These are phyloP conservation scores for Euphrasia confusa DNA, from an alignment of 257 asterid species.

Conservation along the genomic window DNA sequence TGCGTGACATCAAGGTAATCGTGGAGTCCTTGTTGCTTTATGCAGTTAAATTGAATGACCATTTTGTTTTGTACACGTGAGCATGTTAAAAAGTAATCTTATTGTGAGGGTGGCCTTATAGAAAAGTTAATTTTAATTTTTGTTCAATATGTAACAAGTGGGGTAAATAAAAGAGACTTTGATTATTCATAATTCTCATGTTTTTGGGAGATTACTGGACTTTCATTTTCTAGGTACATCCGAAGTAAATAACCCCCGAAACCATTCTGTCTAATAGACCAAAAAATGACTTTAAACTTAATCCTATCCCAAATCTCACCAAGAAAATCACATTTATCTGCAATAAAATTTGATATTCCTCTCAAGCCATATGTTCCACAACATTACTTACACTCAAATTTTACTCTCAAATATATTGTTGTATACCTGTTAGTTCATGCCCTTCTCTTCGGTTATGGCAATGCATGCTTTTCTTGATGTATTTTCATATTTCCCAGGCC, in stretches of 20 bases:
- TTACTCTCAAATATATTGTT: slow-evolving; percentile 17
- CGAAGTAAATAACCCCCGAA: no score
- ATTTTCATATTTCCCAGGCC: slow-evolving; percentile 54
- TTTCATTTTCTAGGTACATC: neutral
- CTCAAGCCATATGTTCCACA: no score
- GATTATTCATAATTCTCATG: slow-evolving; percentile 9
- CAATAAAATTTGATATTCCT: no score
- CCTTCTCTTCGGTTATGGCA: slow-evolving; percentile 19
- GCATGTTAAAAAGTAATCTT: slow-evolving; percentile 7
- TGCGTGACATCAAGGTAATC: slow-evolving; percentile 90
- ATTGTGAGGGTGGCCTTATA: neutral
- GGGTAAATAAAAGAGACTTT: slow-evolving; percentile 4
- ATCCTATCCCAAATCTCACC: no score
- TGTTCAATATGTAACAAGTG: neutral
- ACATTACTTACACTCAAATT: neutral
- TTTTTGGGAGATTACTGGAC: slow-evolving; percentile 17
- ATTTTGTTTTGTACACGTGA: slow-evolving; percentile 7
- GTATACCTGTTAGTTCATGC: slow-evolving; percentile 19
- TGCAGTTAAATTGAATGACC: slow-evolving; percentile 11
- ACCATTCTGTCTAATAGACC: no score
- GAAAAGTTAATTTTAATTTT: neutral
- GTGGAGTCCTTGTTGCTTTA: slow-evolving; percentile 3
- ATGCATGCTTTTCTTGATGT: slow-evolving; percentile 24
- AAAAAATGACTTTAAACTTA: no score
- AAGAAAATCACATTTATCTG: no score